Percentiles rank a stretch among this genome's conserved stretches.
Conservation (phyloP, 2,329 filamentous ascomycete genomes). For the Bipolaris victoriae region DNA sequence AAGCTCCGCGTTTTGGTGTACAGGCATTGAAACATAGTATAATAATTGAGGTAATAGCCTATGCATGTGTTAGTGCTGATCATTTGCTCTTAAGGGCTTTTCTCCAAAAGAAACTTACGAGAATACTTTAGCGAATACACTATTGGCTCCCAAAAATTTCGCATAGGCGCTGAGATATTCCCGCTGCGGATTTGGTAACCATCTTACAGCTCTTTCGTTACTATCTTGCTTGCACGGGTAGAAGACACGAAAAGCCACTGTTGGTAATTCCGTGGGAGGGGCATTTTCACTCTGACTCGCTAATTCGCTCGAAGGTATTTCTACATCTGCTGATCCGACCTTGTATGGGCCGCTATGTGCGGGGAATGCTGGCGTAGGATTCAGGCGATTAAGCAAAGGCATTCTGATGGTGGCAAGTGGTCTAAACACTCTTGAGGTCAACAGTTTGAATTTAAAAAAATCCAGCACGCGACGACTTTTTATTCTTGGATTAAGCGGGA, state of each 20-base stretch:
- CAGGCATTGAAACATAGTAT: conserved; percentile 75
- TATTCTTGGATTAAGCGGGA: not conserved
- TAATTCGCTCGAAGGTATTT: conserved; percentile 69
- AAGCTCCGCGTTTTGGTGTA: conserved; percentile 72
- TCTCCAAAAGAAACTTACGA: conserved; percentile 36
- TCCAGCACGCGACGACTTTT: not conserved
- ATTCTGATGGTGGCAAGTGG: conserved; percentile 36
- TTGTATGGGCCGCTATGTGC: conserved; percentile 77
- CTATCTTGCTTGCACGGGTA: conserved; percentile 63
- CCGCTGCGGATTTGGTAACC: conserved; percentile 79
- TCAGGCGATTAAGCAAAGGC: conserved; percentile 58
- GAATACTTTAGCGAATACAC: conserved; percentile 52
- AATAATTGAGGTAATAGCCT: conserved; percentile 74
- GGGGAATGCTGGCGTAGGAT: conserved; percentile 74
- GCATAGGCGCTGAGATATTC: conserved; percentile 77
- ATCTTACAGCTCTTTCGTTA: conserved; percentile 67
- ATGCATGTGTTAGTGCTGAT: not conserved
- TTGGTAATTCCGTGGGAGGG: conserved; percentile 63
- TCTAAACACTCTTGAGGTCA: conserved; percentile 33
- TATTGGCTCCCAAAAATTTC: conserved; percentile 72
- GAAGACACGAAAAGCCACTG: conserved; percentile 80
- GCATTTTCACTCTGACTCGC: conserved; percentile 58
- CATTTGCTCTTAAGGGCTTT: not conserved
- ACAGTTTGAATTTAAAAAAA: conserved; percentile 31
- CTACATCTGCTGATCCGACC: conserved; percentile 80